These are phyloP conservation scores for Globisporangium cylindrosporum DNA, from an alignment of 352 stramenopile genomes.

Conservation along the genomic window DNA sequence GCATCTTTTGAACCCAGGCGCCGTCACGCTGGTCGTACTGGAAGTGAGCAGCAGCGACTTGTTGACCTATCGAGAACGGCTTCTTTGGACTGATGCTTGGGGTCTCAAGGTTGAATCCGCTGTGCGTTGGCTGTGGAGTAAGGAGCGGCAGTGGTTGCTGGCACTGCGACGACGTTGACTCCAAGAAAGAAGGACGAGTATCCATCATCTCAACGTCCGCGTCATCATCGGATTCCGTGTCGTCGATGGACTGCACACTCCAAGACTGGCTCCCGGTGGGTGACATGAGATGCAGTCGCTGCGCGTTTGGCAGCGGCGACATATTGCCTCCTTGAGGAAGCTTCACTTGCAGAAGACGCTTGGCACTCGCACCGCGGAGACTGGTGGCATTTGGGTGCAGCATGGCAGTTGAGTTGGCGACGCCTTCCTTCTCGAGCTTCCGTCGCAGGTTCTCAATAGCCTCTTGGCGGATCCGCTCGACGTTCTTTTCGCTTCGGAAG, in stretches of 20 bases:
- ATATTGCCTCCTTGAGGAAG: slow-evolving; percentile 28
- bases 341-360: slow-evolving; percentile 69
- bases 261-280: slow-evolving; percentile 3
- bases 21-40: neutral
- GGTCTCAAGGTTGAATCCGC: slow-evolving; percentile 53
- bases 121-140: slow-evolving; percentile 35
- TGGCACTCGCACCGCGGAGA: slow-evolving; percentile 65
- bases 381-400: slow-evolving; percentile 43
- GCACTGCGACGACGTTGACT: slow-evolving; percentile 1
- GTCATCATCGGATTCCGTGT: slow-evolving; percentile 14
- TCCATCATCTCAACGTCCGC: slow-evolving; percentile 16
- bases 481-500: slow-evolving; percentile 79
- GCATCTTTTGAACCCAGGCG: slow-evolving; percentile 9
- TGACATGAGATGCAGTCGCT: slow-evolving; percentile 5
- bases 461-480: slow-evolving; percentile 72
- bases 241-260: slow-evolving; percentile 13
- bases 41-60: slow-evolving; percentile 1
- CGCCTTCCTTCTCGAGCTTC: slow-evolving; percentile 57
- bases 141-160: slow-evolving; percentile 23
- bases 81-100: slow-evolving; percentile 43
- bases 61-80: slow-evolving; percentile 4
- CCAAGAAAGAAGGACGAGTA: neutral
- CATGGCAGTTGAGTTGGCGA: slow-evolving; percentile 30
- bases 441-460: slow-evolving; percentile 74
- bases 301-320: slow-evolving; percentile 12